phyloP scores from a whole-genome alignment of 1,139 yeast genomes.

The Kodamaea sp. region DNA sequence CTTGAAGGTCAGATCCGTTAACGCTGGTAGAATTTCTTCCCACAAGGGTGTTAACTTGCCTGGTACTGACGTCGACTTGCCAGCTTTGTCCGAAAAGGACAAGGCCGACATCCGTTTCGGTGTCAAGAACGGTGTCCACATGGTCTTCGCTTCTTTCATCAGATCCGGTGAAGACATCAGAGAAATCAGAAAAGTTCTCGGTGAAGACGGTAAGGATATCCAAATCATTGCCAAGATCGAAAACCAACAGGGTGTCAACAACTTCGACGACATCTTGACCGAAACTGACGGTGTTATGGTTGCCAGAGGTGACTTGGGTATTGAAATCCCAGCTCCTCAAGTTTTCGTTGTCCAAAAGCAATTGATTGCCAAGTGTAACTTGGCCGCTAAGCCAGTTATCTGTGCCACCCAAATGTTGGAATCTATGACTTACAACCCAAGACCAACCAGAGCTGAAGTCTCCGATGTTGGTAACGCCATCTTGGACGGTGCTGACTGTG shows the following conservation, averaged over 20 bases:
- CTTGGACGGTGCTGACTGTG: constrained; percentile 99
- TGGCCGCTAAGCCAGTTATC: constrained; percentile 99
- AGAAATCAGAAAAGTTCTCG: constrained; percentile 90
- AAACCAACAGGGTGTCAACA: constrained; percentile 99
- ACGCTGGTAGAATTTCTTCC: constrained; percentile 92
- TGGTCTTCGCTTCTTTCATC: constrained; percentile 97
- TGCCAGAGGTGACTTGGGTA: constrained; percentile 99
- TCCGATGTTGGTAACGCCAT: constrained; percentile 99
- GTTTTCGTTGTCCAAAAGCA: constrained; percentile 98
- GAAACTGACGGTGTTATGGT: constrained; percentile 99
- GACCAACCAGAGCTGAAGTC: constrained; percentile 99
- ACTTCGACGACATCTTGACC: constrained; percentile 90
- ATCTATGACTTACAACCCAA: constrained; percentile 99
- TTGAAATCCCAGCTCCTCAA: constrained; percentile 98
- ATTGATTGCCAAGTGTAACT: constrained; percentile 97
- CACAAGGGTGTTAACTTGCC: constrained; percentile 99
- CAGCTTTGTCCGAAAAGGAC: constrained; percentile 97
- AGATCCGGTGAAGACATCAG: constrained; percentile 89
- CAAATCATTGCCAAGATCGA: constrained; percentile 97
- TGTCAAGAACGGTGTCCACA: constrained; percentile 95
- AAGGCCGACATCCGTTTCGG: constrained; percentile 88
- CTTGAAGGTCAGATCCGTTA: constrained; percentile 83
- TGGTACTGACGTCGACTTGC: constrained; percentile 97
- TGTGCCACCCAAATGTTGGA: constrained; percentile 99
- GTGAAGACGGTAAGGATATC: constrained; percentile 95